phyloP scores from a whole-genome alignment of 345 rosid genomes.

The Corchorus capsularis region DNA sequence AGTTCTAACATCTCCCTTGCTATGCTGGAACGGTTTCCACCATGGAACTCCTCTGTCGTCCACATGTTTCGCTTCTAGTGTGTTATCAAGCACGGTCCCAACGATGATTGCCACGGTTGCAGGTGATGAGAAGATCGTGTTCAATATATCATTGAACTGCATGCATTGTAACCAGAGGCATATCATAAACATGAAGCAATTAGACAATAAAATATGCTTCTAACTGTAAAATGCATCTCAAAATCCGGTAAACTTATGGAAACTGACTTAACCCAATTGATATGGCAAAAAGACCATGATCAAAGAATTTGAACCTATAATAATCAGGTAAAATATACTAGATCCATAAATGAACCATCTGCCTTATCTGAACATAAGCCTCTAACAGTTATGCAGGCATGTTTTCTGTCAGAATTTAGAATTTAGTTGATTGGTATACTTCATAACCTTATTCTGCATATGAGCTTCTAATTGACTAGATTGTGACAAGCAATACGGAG shows the following conservation, averaged over 20 bases:
- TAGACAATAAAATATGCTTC: not conserved
- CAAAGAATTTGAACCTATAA: not conserved
- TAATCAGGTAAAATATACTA: not conserved
- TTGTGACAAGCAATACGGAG: not conserved
- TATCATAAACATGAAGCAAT: conserved; percentile 4
- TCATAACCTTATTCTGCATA: not conserved
- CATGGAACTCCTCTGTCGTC: conserved; percentile 76
- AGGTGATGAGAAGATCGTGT: conserved; percentile 86
- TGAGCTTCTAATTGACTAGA: not conserved
- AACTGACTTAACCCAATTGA: not conserved
- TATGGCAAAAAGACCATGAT: not conserved
- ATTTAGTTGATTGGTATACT: not conserved
- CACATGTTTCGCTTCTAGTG: conserved; percentile 49
- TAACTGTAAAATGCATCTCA: not conserved
- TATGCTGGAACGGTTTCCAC: conserved; percentile 89
- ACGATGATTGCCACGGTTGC: conserved; percentile 74
- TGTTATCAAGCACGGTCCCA: conserved; percentile 76
- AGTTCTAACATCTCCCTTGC: conserved; percentile 67
- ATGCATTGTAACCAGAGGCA: not conserved
- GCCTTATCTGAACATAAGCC: not conserved
- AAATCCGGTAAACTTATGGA: not conserved
- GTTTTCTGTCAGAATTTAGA: not conserved
- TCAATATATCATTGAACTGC: conserved; percentile 89
- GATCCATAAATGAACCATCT: not conserved
- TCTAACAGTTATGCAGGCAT: not conserved